Percentiles rank a stretch among this genome's conserved stretches.
phyloP scores from a whole-genome alignment of 345 rosid species.

The Erodium maritimum region DNA sequence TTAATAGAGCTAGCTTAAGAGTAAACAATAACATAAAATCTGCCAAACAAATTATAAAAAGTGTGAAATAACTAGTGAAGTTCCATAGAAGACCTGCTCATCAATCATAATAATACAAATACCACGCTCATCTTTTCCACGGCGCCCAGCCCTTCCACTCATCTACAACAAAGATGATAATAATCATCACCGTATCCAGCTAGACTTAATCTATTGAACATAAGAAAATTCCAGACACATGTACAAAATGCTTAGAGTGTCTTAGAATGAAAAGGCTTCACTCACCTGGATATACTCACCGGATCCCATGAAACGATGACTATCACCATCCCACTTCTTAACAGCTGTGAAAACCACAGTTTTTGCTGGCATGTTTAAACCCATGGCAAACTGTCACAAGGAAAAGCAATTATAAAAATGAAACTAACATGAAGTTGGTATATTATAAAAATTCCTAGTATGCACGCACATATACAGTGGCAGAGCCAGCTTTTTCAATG shows the following conservation, averaged over 20 bases:
- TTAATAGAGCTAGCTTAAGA: neutral
- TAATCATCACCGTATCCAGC: conserved; percentile 6
- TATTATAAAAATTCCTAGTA: too few species aligned
- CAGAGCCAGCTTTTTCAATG: too few species aligned
- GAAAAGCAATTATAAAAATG: neutral
- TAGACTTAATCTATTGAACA: neutral
- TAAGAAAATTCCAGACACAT: neutral
- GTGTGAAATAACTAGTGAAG: neutral
- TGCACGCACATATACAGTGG: neutral
- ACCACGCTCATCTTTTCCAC: conserved; percentile 95
- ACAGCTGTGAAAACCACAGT: conserved; percentile 92
- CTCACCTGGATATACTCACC: conserved; percentile 98
- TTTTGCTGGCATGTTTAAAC: conserved; percentile 98
- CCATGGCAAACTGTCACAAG: conserved; percentile 89
- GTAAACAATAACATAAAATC: too few species aligned
- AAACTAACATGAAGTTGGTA: neutral
- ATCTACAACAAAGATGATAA: conserved; percentile 37
- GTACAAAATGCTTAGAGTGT: neutral
- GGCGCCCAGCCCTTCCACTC: conserved; percentile 99
- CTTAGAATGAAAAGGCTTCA: conserved; percentile 6
- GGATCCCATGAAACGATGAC: conserved; percentile 87
- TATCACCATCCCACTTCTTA: conserved; percentile 98
- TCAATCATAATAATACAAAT: conserved; percentile 95
- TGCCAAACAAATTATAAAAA: neutral
- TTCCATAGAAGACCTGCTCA: conserved; percentile 48